Base-by-base conservation (phyloP, 2,329 filamentous ascomycete genomes). In the Ambrosiella beaveri region DNA sequence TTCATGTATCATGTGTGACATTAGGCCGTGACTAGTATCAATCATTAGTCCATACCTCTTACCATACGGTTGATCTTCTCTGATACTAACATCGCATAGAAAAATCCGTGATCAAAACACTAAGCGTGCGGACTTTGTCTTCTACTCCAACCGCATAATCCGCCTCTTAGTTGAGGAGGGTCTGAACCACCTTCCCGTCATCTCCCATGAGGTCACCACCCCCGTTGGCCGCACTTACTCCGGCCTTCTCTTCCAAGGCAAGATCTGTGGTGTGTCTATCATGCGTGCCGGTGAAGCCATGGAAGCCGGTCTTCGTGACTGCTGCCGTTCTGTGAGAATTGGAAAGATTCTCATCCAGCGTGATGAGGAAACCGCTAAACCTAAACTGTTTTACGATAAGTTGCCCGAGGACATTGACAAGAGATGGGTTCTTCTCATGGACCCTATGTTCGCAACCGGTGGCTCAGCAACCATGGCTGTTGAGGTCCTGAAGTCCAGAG, bases 361-460 rank as follows among this genome's bases (percentile, higher is more conserved):
- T 59, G 93, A 98, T 65, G 93, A 98, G 71, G 93, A 97, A 73
- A 97, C 93, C 1, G 79, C 85, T 57, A 80, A 85, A 73, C 93
- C 93, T 11, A 93, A 89, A 70, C 78, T 98, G 9, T 98, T 97
- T 71, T 98, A 97, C 71, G 91, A 97, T 66, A 98, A 98, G 74
- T 78, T 98, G 41, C 93, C 93, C 6, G 85, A 88, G 67, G 93
- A 98, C 68, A 96, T 98, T 69, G 81, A 86, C 27, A 80, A 91
- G 57, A 77, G 93, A 69, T 98, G 93, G 90, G 91, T 96, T 40
- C 74, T 98, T 61, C 75, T 98, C 50, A 73, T 98, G 51, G 93
- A 98, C 68, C 93, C 93, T n/a, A 98, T 98, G 93, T 90, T 98
- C 72, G 93, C 93, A 59, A 98, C 93, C 64, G 90, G 91, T 64